Conservation (phyloP, 169 alveolate genomes). For the Amoebophrya sp. region DNA sequence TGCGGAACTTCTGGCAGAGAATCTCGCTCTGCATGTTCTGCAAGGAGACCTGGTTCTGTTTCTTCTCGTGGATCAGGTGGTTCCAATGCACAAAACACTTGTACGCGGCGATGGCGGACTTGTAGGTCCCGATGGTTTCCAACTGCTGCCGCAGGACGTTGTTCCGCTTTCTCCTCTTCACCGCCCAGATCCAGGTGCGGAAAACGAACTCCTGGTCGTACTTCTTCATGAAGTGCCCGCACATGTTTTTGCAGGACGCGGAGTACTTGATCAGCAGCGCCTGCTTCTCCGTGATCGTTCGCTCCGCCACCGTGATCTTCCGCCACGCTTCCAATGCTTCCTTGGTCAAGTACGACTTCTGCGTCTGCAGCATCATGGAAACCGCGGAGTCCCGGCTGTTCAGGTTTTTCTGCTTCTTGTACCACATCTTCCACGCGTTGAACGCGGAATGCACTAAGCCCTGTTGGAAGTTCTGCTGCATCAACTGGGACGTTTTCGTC, state of each 20-base stretch:
- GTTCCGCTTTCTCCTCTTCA: not conserved
- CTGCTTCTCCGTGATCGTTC: not conserved
- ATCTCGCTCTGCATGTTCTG: no score
- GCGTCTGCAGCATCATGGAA: not conserved
- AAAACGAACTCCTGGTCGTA: not conserved
- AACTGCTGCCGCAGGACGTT: not conserved
- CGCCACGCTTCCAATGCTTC: not conserved
- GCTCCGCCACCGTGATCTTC: not conserved
- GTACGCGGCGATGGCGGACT: not conserved
- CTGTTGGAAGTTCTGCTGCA: no score
- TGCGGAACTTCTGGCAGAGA: no score
- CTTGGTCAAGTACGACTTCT: not conserved
- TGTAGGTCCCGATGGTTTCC: not conserved
- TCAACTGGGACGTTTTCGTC: no score
- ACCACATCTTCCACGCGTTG: not conserved
- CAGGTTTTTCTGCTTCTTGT: no score
- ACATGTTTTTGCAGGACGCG: not conserved
- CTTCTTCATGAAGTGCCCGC: not conserved
- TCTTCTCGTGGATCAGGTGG: no score
- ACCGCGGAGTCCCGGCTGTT: not conserved
- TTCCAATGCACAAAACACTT: no score
- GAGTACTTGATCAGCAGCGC: not conserved
- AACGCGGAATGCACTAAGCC: not conserved
- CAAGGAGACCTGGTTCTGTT: no score
- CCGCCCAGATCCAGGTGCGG: not conserved